phyloP scores from a whole-genome alignment of 441 rosid species.

The Pelargonium fulgidum region DNA sequence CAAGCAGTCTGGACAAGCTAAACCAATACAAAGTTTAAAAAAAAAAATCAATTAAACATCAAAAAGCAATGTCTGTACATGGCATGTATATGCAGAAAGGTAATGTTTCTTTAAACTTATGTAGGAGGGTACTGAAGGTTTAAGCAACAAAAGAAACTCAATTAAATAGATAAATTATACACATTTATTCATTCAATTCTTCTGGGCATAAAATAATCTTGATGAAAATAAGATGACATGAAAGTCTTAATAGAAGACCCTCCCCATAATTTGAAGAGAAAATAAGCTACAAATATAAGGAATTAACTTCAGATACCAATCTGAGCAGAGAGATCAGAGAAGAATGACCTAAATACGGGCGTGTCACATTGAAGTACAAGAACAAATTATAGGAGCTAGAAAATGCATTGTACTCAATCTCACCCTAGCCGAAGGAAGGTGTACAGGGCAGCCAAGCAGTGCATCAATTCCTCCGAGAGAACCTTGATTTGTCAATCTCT shows the following conservation, averaged over 20 bases:
- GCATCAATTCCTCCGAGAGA: constrained; percentile 90
- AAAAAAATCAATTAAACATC: no score
- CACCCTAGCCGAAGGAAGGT: constrained; percentile 78
- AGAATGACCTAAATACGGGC: background rate
- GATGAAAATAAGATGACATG: background rate
- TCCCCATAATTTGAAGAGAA: background rate
- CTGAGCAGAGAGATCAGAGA: background rate
- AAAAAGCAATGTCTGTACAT: no score
- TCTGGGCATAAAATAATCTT: background rate
- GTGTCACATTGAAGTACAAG: background rate
- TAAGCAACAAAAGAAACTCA: background rate
- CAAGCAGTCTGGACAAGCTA: constrained; percentile 3
- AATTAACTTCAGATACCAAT: background rate
- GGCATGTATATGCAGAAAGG: no score
- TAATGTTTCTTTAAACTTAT: background rate
- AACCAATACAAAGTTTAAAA: background rate
- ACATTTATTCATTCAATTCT: background rate
- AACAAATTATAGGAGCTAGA: background rate
- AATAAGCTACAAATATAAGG: constrained; percentile 3
- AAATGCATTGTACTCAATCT: constrained; percentile 18
- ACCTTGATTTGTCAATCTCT: constrained; percentile 68
- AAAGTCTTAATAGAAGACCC: background rate
- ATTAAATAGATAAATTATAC: background rate
- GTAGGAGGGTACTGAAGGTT: background rate
- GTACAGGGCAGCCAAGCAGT: constrained; percentile 81